phyloP scores from a whole-genome alignment of 345 rosid genomes.

The Physaria fendleri region DNA sequence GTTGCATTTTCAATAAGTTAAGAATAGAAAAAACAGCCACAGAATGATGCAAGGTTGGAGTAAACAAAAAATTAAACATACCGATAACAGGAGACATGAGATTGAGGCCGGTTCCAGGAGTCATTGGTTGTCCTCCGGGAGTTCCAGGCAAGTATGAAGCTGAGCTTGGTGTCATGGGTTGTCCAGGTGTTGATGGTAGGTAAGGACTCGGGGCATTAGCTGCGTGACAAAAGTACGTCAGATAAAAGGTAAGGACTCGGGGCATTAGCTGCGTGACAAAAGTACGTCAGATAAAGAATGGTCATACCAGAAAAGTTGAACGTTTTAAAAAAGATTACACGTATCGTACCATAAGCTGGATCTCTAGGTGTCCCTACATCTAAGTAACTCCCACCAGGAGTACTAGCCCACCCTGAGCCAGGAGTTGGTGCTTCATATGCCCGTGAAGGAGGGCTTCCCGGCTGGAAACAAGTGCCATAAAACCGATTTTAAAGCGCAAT shows the following conservation, averaged over 20 bases:
- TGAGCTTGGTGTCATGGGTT: conserved; percentile 90
- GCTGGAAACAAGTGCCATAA: conserved; percentile 38
- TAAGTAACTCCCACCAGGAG: conserved; percentile 85
- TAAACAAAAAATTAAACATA: conserved; percentile 9
- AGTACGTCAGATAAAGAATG: neutral
- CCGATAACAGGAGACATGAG: conserved; percentile 89
- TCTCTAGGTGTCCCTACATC: conserved; percentile 95
- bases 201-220: conserved; percentile 94
- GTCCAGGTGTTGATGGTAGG: conserved; percentile 89
- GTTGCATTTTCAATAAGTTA: conserved; percentile 17
- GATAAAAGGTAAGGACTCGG: conserved; percentile 69
- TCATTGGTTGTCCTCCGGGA: conserved; percentile 99
- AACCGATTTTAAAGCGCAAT: neutral
- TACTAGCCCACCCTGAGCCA: conserved; percentile 86
- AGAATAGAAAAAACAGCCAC: no score
- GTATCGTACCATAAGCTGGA: conserved; percentile 53
- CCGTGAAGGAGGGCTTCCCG: conserved; percentile 91
- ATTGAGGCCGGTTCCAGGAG: conserved; percentile 80
- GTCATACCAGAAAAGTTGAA: neutral
- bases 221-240: conserved; percentile 30
- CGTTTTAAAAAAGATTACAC: neutral
- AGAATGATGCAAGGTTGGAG: neutral
- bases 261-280: conserved; percentile 64
- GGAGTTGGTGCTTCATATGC: conserved; percentile 95
- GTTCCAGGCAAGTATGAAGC: conserved; percentile 81